Base-by-base conservation (phyloP, 768 basidiomycete species). In the Galerina marginata region DNA sequence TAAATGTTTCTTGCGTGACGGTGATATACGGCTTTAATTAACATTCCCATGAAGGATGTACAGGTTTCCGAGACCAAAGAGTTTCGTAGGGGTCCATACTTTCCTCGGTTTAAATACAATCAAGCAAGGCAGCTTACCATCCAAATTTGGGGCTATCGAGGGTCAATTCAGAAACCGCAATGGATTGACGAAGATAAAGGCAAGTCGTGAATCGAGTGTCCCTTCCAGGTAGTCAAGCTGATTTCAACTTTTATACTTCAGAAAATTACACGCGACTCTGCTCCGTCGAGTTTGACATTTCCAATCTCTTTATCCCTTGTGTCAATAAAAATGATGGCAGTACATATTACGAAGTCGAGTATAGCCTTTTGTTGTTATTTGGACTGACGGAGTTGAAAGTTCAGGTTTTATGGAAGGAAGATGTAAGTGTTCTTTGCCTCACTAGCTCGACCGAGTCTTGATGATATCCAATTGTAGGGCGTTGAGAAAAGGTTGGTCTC, bases 341-440 rank as follows among this genome's bases (percentile, higher is more conserved):
- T 33, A 33, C 7, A 6, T 78, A 71, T 50, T 81, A 71, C 55
- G 56, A 67, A 29, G 61, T 80, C 33, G 64, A 74, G 1, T 81
- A 71, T 56, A 76, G 79, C 12, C 70, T 86, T 6, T 71, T 86
- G 7, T 60, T 86, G 20, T 68, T 80, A 5, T 84, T 86, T 53
- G 85, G 85, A 5, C 62, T 82, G 48, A 85, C 83, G 1, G 85
- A 86, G 60, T 66, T 86, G 62, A 79, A 76, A 58, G 85, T 83
- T 0, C 80, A 83, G 49, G 75, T 86, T 51, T 72, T 75, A 23
- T 86, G 84, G 84, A 69, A 72, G 62, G 82, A 84, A 45, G 75
- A 79, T 49, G 83, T 71, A 25, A 77, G 79, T 59, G 3, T 26
- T 51, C 20, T 16, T 4, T 50, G 10, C 14, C 37, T 50, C 25